Base-by-base conservation (phyloP, 140 eudicot genomes). In the Anethum foeniculum region DNA sequence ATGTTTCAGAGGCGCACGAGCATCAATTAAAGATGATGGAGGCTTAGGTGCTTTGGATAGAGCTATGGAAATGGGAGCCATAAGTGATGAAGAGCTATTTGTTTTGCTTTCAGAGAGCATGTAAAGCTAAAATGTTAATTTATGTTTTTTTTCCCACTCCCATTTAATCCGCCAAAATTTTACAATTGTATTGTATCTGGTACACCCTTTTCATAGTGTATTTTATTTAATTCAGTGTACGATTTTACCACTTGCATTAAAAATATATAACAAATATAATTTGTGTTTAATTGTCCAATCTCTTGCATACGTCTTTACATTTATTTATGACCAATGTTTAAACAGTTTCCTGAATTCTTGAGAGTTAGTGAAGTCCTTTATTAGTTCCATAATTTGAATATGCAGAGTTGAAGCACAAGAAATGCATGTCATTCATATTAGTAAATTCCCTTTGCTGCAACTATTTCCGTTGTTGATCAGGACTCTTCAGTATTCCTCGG, bases 41-140 rank as follows among this genome's bases (percentile, higher is more conserved):
- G 99, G 99, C 23, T 85, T 85, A 28, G 89, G 88, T 76, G 96
- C 96, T 27, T 80, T 96, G 38, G 99, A 96, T 77, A 86, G 99
- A 82, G 99, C 98, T 3, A 96, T 96, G 99, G 99, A 96, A 84
- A 88, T 88, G 86, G 99, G 99, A 77, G 91, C 99, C 34, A 91
- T 96, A 28, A 93, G 97, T 27, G 99, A 96, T 84, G 99, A 93
- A 44, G 91, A 91, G 91, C 85, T 96, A 67, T 88, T 96, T 82
- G 85, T 96, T 73, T 85, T 96, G 88, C 97, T 96, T 82, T 79
- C 92, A 6, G 97, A 91, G 84, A 79, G 84, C 77, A 89, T 82
- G 84, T 91, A 85, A 91, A 62, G 52, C 43, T 44, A 7, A 16
- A 75, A 75, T n/a, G 34, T 46, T 32, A 23, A 4, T 75, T 11